These are phyloP conservation scores for Cryptosporidium meleagridis DNA, from an alignment of 169 alveolate species.

Conservation along the genomic window DNA sequence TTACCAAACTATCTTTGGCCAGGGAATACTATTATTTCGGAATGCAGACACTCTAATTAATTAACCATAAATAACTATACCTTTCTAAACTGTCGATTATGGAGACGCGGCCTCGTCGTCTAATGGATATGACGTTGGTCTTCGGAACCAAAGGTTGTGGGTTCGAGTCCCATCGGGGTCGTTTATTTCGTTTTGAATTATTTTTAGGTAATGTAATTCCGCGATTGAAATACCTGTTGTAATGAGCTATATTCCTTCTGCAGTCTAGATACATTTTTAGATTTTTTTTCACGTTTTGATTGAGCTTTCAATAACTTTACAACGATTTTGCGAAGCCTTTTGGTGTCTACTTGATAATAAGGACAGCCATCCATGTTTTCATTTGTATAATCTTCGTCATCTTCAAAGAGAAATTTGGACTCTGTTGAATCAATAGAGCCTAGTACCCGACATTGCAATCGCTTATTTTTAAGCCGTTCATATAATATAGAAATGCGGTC, in stretches of 20 bases:
- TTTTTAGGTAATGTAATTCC: background rate
- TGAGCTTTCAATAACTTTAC: conserved; percentile 6
- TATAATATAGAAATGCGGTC: conserved; percentile 41
- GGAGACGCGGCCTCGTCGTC: conserved; percentile 93
- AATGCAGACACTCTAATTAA: background rate
- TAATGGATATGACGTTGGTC: conserved; percentile 98
- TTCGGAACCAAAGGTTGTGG: conserved; percentile 98
- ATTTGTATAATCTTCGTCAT: background rate
- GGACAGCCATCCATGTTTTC: background rate
- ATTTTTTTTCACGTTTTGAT: background rate
- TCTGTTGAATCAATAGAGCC: background rate
- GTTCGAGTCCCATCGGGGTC: conserved; percentile 92
- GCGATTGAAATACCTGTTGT: conserved; percentile 30
- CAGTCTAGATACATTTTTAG: background rate
- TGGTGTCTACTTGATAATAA: conserved; percentile 20
- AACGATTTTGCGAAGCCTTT: conserved; percentile 30
- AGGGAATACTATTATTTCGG: background rate
- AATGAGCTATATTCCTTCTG: conserved; percentile 34
- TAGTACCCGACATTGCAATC: background rate
- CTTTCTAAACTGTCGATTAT: background rate
- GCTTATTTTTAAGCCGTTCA: conserved; percentile 24
- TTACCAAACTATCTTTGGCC: background rate
- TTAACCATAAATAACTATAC: background rate
- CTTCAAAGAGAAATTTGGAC: background rate
- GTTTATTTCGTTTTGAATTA: background rate